Conservation (phyloP, 176 grass and related monocot species). For the Coix lacrymajobi region DNA sequence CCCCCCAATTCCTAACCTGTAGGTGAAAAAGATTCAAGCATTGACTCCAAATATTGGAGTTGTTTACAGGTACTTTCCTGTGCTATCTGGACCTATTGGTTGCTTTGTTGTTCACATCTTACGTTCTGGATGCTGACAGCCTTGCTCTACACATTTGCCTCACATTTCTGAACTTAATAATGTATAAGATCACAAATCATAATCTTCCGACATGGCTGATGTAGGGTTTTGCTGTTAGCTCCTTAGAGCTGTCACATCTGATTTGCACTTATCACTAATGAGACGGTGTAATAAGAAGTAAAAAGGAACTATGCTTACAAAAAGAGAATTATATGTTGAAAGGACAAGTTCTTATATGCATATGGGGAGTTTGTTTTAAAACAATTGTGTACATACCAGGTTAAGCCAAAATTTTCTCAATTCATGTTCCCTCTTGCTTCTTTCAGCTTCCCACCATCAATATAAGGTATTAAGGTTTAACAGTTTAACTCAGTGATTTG, state of each 20-base stretch:
- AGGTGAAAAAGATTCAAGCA: constrained; percentile 46
- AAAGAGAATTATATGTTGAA: neutral
- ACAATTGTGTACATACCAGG: neutral
- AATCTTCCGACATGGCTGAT: neutral
- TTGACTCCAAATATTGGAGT: constrained; percentile 48
- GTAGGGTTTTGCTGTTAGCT: neutral
- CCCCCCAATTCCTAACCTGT: neutral
- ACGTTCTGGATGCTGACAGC: neutral
- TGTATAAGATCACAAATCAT: neutral
- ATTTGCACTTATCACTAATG: neutral
- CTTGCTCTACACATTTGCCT: neutral
- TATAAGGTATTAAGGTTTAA: neutral
- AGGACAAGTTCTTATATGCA: neutral
- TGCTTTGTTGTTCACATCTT: neutral
- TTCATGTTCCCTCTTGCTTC: neutral
- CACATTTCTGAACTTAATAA: neutral
- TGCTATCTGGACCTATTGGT: neutral
- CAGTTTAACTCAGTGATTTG: neutral
- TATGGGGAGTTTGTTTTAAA: neutral
- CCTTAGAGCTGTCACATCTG: neutral
- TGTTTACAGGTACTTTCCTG: constrained; percentile 30
- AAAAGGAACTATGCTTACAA: neutral
- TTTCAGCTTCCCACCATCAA: neutral
- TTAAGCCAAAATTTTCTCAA: neutral
- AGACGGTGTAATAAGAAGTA: neutral